Conservation (phyloP, 1,139 yeast genomes). For the Geotrichum citri-aurantii region DNA sequence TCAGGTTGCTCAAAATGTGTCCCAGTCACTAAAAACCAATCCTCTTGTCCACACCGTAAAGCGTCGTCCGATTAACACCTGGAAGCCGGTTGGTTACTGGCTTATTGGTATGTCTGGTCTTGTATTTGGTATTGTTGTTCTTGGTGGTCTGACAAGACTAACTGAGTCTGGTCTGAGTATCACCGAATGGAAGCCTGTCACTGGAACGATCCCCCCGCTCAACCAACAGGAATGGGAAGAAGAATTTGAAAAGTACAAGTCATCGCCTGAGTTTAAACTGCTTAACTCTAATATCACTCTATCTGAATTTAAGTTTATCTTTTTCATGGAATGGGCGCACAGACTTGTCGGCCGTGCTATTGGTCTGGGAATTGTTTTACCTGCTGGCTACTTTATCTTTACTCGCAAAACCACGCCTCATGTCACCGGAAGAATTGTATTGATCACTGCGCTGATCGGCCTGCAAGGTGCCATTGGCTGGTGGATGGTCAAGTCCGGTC, state of each 20-base stretch:
- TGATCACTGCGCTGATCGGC: constrained; percentile 73
- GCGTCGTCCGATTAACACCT: constrained; percentile 30
- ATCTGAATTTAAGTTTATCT: constrained; percentile 92
- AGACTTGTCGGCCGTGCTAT: constrained; percentile 87
- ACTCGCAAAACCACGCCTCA: constrained; percentile 61
- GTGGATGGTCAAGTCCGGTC: constrained; percentile 99
- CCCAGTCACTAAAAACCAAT: constrained; percentile 17
- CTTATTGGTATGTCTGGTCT: constrained; percentile 82
- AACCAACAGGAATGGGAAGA: constrained; percentile 73
- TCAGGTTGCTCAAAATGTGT: constrained; percentile 17
- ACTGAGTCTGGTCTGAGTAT: constrained; percentile 95
- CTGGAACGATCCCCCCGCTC: constrained; percentile 89
- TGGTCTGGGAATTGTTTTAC: constrained; percentile 75
- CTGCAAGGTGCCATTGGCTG: constrained; percentile 95
- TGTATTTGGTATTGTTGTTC: constrained; percentile 91
- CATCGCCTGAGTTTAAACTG: constrained; percentile 86
- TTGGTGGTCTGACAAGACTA: constrained; percentile 91
- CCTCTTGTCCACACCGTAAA: constrained; percentile 18
- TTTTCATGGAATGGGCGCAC: constrained; percentile 97
- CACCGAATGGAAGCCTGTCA: constrained; percentile 98
- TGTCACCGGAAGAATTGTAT: constrained; percentile 62
- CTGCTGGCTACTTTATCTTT: constrained; percentile 75
- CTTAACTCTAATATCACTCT: constrained; percentile 84
- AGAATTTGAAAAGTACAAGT: constrained; percentile 74
- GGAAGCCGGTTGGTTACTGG: constrained; percentile 69